Evolutionary conservation across 108 stramenopile species (phyloP), one percentile per base, ranked within the genome.

Genomic region (Epithemia pelagica): DNA sequence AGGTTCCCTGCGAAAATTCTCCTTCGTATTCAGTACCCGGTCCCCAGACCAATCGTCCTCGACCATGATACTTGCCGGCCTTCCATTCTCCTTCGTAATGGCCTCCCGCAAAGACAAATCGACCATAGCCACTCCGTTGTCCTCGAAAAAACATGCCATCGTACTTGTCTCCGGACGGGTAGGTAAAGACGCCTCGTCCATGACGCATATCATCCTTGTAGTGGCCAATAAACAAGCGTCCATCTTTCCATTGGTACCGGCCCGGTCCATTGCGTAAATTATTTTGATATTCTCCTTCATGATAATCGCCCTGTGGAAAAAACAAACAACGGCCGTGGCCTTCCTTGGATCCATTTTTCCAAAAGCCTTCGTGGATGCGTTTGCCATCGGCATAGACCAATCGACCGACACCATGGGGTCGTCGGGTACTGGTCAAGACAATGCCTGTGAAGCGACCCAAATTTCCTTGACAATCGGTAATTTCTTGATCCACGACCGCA

Each of bases 361-460:
- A 80, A 54, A 73, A 69, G 46, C 79, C 79, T 54, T 80, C 72
- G 46, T 73, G 58, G 62, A 73, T 72, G 0, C 75, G 79, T 53
- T 72, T 67, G 19, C 64, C 75, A 32, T 76, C 79, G 1, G 30
- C 31, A 53, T 76, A 80, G 0, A 75, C 70, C 63, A 80, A 68
- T n/a, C 74, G 71, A 15, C 75, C 75, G 8, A 73, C 64, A 24
- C 79, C 75, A 30, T 80, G 71, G 29, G 79, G 79, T 24, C 25
- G 59, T 2, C 66, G 32, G 2, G 66, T 72, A 0, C 2, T 5
- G 1, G 29, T 52, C 27, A 62, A 37, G 5, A 77, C 25, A 32
- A 77, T 21, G 21, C 76, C 76, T n/a, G 76, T 77, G 33, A 68
- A 77, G 1, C 51, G 25, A 29, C 76, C 76, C 20, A 63, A 32